Percentiles rank a stretch among this genome's conserved stretches.
phyloP scores from a whole-genome alignment of 192 early-diverging fungal species.

The Chytriomyces sp. region DNA sequence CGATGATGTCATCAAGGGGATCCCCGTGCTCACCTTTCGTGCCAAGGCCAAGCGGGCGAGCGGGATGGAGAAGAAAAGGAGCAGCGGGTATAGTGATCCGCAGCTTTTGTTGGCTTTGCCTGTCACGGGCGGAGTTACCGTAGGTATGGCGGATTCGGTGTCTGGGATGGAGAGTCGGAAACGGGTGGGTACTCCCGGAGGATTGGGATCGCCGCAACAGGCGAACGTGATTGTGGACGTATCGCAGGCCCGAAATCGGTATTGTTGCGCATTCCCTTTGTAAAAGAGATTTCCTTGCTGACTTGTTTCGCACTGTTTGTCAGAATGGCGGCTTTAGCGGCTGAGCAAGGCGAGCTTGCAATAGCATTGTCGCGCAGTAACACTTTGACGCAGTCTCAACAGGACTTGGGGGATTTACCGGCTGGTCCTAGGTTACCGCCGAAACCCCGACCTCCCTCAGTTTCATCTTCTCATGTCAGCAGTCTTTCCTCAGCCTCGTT shows the following conservation, averaged over 20 bases:
- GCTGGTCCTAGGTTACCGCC: background rate
- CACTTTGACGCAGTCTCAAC: too few relatives aligned
- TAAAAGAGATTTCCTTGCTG: too few relatives aligned
- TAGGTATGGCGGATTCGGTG: background rate
- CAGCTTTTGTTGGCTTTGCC: slow-evolving; percentile 8
- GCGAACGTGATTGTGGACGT: background rate
- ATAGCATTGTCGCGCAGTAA: too few relatives aligned
- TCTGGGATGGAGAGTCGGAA: background rate
- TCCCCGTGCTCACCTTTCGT: slow-evolving; percentile 63
- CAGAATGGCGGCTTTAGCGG: too few relatives aligned
- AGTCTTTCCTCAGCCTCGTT: background rate
- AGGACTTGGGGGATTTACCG: background rate
- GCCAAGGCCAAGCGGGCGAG: background rate
- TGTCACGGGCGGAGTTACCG: slow-evolving; percentile 5
- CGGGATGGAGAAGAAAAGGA: slow-evolving; percentile 23
- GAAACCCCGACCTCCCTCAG: background rate
- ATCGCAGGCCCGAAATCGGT: too few relatives aligned
- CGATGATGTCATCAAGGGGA: slow-evolving; percentile 65
- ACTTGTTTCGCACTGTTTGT: too few relatives aligned
- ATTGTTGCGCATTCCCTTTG: too few relatives aligned
- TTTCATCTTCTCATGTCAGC: background rate
- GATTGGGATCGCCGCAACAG: too few relatives aligned
- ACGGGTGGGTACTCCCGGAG: background rate
- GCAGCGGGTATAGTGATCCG: slow-evolving; percentile 25
- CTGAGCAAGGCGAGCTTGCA: too few relatives aligned